Percentiles rank a stretch among this genome's conserved stretches.
Conservation (phyloP, 108 stramenopile species). For the Cyclotella baltica region DNA sequence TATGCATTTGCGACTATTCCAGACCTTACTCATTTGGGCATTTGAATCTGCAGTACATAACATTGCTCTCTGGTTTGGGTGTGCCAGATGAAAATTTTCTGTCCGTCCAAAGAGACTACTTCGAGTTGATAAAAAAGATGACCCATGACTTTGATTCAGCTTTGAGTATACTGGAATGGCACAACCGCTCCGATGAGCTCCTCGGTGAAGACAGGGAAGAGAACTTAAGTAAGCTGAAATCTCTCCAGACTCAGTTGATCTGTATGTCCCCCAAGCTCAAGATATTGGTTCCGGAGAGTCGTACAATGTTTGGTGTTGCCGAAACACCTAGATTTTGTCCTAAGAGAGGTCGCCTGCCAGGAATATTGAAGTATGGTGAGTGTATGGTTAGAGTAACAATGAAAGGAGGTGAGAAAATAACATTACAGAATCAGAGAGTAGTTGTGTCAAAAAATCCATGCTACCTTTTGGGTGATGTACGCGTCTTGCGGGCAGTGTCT, state of each 20-base stretch:
- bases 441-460: constrained; percentile 14
- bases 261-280: neutral
- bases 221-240: neutral
- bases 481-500: constrained; percentile 1
- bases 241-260: neutral
- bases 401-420: neutral
- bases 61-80: neutral
- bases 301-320: constrained; percentile 2
- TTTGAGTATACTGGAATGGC: neutral
- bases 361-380: constrained; percentile 1
- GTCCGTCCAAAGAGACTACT: constrained; percentile 4
- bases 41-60: constrained; percentile 2
- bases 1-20: constrained; percentile 3
- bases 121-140: neutral
- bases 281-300: constrained; percentile 1
- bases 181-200: neutral
- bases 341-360: neutral
- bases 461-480: constrained; percentile 2
- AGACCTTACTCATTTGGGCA: constrained; percentile 6
- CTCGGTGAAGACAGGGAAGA: neutral
- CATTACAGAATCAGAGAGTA: constrained; percentile 6
- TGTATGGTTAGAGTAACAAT: constrained; percentile 11
- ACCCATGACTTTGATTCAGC: neutral
- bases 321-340: constrained; percentile 4
- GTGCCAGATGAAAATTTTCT: constrained; percentile 2